Evolutionary conservation across 2,329 filamentous ascomycete genomes (phyloP).

Genomic region (Talaromyces sp.): DNA sequence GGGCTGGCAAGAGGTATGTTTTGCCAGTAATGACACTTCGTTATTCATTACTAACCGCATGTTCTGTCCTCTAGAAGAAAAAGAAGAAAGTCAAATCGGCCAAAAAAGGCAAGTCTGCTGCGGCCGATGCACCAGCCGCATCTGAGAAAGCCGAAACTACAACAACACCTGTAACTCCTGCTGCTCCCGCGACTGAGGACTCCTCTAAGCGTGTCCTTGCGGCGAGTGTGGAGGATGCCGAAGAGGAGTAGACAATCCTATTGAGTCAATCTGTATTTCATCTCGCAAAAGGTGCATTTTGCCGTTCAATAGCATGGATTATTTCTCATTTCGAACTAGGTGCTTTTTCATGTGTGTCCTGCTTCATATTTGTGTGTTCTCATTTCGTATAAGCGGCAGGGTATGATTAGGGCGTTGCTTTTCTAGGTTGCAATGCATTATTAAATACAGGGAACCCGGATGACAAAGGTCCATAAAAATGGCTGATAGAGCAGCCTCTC

Average conservation of each 20-base stretch:
- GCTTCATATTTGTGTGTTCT: neutral
- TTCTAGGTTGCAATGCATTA: slow-evolving; percentile 3
- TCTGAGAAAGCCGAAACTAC: slow-evolving; percentile 24
- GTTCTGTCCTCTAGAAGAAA: slow-evolving; percentile 30
- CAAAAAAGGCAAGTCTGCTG: slow-evolving; percentile 15
- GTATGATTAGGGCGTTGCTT: slow-evolving; percentile 4
- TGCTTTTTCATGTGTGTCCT: neutral
- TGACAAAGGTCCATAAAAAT: too few relatives aligned
- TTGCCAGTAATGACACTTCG: neutral
- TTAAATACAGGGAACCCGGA: neutral
- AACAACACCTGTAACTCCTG: slow-evolving; percentile 37
- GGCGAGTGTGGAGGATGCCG: slow-evolving; percentile 47
- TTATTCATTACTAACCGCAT: slow-evolving; percentile 5
- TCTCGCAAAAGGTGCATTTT: neutral
- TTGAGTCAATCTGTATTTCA: neutral
- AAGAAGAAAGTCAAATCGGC: slow-evolving; percentile 38
- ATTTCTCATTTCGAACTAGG: neutral
- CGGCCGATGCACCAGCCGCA: slow-evolving; percentile 3
- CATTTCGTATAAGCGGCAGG: neutral
- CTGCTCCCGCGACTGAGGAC: slow-evolving; percentile 19
- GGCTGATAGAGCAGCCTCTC: too few relatives aligned
- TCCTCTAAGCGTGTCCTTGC: slow-evolving; percentile 38
- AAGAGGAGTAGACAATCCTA: slow-evolving; percentile 32
- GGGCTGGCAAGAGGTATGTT: slow-evolving; percentile 92
- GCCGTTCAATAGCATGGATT: neutral